Conservation (phyloP, 2,329 filamentous ascomycete species). For the Colletotrichum higginsianum region DNA sequence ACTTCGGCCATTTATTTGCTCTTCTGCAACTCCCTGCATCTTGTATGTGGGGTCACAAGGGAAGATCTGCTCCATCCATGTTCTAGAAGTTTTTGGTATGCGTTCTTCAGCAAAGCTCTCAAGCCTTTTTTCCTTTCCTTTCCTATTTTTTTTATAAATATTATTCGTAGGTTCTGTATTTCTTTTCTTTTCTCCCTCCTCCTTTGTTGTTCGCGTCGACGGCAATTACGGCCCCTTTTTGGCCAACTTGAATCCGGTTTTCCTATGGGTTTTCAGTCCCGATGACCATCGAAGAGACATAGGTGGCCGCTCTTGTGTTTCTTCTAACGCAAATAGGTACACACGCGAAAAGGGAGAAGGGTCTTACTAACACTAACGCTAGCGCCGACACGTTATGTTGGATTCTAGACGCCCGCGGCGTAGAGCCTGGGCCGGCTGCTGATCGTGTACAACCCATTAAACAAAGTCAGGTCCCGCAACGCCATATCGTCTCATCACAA, state of each 20-base stretch:
- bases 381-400: constrained; percentile 27
- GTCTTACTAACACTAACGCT: not conserved
- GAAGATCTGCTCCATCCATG: constrained; percentile 36
- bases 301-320: not conserved
- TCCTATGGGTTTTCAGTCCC: not conserved
- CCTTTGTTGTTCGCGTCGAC: constrained; percentile 14
- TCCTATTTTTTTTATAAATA: too few species aligned
- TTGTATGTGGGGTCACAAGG: constrained; percentile 25
- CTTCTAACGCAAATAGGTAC: not conserved
- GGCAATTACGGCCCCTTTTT: not conserved
- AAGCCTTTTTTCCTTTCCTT: not conserved
- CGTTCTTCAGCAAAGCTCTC: constrained; percentile 33
- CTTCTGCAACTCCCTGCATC: constrained; percentile 33
- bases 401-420: constrained; percentile 10
- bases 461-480: constrained; percentile 8
- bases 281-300: not conserved
- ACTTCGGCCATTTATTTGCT: constrained; percentile 32
- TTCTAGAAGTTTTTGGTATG: constrained; percentile 41
- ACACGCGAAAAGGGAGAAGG: not conserved
- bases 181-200: too few species aligned
- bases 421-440: constrained; percentile 29
- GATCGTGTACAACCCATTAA: constrained; percentile 26
- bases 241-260: not conserved
- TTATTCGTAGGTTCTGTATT: too few species aligned
- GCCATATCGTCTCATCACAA: not conserved